Base-by-base conservation (phyloP, 2,329 filamentous ascomycete genomes). In the Coniochaeta pulveracea region DNA sequence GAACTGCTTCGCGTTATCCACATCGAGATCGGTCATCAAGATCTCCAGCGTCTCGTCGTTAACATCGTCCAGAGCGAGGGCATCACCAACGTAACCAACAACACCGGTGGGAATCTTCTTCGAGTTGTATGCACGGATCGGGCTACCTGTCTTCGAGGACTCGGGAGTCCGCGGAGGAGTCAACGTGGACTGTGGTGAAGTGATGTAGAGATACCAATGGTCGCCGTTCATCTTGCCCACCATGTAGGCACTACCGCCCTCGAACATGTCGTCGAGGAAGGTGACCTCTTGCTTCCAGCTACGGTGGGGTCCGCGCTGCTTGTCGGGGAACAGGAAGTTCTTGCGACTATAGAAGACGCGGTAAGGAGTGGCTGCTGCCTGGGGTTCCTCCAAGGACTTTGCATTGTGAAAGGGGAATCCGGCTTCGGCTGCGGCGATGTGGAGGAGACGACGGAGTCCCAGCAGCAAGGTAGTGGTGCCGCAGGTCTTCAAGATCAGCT, bases 221-320 rank as follows among this genome's bases (percentile, higher is more conserved):
- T 98, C 91, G 37, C 91, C 89, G 47, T 98, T 98, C 89, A 96
- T 96, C 64, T 95, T 96, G 51, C 91, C 91, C 44, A 98, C 93
- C 88, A 96, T 94, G 59, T 98, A 98, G 33, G 91, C 91, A 57
- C 89, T 96, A 35, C 91, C 91, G 36, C 84, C 80, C 40, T 82
- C 69, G 54, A 98, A 95, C 58, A 88, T 84, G 53, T 83, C 80
- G 60, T 98, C 91, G 41, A 98, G 70, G 48, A 80, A 93, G 48
- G 80, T 81, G 50, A 96, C 89, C 56, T 98, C 91, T 53, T 95
- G 82, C 46, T 86, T 82, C 91, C 91, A 98, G 76, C 88, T 96
- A 41, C 86, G 81, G 60, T 98, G 91, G 35, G 91, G 91, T 6
- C 88, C 88, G 37, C 75, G 83, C 63, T 98, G 91, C 57, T 85